phyloP scores from a whole-genome alignment of 352 stramenopile species.

The Phytophthora idaei region DNA sequence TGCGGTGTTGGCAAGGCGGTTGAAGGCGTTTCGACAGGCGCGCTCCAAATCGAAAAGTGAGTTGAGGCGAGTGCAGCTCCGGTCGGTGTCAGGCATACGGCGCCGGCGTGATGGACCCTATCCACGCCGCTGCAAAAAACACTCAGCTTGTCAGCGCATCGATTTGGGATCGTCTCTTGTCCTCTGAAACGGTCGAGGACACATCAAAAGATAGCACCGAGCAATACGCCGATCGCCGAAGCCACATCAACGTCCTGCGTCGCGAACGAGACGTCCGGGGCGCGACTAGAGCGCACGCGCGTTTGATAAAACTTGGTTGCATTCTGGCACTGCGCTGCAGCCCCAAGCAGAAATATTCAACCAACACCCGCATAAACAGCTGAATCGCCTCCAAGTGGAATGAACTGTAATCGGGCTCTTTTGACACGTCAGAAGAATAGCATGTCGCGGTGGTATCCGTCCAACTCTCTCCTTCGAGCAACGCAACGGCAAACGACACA shows the following conservation, averaged over 20 bases:
- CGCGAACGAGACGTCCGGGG: slow-evolving; percentile 12
- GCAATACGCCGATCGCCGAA: slow-evolving; percentile 26
- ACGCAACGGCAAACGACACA: slow-evolving; percentile 18
- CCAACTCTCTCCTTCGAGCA: slow-evolving; percentile 21
- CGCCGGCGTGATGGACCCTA: slow-evolving; percentile 4
- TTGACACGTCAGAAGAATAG: slow-evolving; percentile 7
- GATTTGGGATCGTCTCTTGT: slow-evolving; percentile 7
- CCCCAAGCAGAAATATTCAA: slow-evolving; percentile 4
- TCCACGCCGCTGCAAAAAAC: neutral
- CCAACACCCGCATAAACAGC: neutral
- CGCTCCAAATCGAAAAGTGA: slow-evolving; percentile 45
- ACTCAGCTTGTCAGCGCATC: slow-evolving; percentile 11
- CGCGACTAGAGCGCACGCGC: slow-evolving; percentile 18
- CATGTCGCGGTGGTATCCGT: slow-evolving; percentile 16
- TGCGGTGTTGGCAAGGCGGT: neutral
- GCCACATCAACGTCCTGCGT: slow-evolving; percentile 3
- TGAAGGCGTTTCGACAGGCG: neutral
- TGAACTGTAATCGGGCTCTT: neutral
- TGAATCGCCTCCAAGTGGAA: neutral
- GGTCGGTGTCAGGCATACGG: slow-evolving; percentile 9
- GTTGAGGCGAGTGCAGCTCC: slow-evolving; percentile 10
- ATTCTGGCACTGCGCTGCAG: neutral
- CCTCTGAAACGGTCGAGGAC: slow-evolving; percentile 16
- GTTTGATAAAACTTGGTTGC: slow-evolving; percentile 7
- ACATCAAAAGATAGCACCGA: slow-evolving; percentile 31